Conservation (phyloP, 2,329 filamentous ascomycete genomes). For the Ascochyta lentis region DNA sequence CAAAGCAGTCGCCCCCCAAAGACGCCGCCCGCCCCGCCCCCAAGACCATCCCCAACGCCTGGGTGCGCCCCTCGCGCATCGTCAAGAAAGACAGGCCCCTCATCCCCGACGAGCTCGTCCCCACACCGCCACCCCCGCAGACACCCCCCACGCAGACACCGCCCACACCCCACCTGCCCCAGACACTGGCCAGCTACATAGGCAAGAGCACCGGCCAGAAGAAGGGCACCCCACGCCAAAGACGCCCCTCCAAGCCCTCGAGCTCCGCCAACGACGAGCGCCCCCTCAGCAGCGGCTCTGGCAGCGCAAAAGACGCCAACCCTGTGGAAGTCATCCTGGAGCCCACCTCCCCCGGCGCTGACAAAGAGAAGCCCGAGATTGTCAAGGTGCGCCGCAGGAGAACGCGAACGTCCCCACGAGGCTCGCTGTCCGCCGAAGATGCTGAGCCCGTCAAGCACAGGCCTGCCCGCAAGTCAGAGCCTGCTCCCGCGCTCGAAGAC, state of each 20-base stretch:
- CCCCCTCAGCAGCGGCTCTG: slow-evolving; percentile 44
- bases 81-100: slow-evolving; percentile 28
- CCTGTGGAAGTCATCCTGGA: slow-evolving; percentile 26
- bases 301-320: slow-evolving; percentile 33
- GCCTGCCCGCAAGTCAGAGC: slow-evolving; percentile 32
- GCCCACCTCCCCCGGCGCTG: slow-evolving; percentile 29
- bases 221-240: slow-evolving; percentile 28
- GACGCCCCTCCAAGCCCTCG: slow-evolving; percentile 39
- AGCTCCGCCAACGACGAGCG: slow-evolving; percentile 43
- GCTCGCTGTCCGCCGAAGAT: slow-evolving; percentile 44
- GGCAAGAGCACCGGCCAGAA: slow-evolving; percentile 38
- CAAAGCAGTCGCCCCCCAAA: slow-evolving; percentile 57
- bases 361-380: slow-evolving; percentile 29
- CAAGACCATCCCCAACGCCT: slow-evolving; percentile 47
- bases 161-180: slow-evolving; percentile 21
- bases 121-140: slow-evolving; percentile 20
- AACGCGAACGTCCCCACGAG: slow-evolving; percentile 39
- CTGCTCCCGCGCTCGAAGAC: slow-evolving; percentile 30
- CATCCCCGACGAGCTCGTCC: slow-evolving; percentile 3
- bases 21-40: slow-evolving; percentile 39
- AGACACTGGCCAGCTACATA: slow-evolving; percentile 35
- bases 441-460: slow-evolving; percentile 26
- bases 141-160: slow-evolving; percentile 24
- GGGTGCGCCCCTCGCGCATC: slow-evolving; percentile 47
- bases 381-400: slow-evolving; percentile 38